Evolutionary conservation across 1,284 basidiomycete genomes (phyloP).

Genomic region (Ganoderma lucidum): DNA sequence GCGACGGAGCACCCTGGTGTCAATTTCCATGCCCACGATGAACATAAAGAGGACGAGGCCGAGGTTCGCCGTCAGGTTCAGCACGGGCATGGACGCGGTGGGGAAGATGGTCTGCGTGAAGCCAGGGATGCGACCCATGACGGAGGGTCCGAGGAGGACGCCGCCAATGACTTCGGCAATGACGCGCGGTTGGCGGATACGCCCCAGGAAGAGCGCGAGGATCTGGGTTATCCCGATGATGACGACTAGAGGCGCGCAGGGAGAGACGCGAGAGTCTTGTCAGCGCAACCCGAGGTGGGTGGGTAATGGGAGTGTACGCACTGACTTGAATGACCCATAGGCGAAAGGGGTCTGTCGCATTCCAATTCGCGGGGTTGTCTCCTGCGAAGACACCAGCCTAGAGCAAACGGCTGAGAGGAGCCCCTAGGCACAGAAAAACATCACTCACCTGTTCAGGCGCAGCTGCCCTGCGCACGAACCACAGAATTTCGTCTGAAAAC

Average conservation of each 20-base stretch:
- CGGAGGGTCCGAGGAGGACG: conserved; percentile 58
- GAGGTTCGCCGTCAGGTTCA: conserved; percentile 86
- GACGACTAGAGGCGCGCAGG: conserved; percentile 11
- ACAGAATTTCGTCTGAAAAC: conserved; percentile 22
- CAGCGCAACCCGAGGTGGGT: not conserved
- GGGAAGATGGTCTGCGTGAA: conserved; percentile 85
- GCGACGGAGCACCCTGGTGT: conserved; percentile 54
- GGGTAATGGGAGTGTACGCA: conserved; percentile 39
- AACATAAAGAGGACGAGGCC: conserved; percentile 93
- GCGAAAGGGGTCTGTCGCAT: conserved; percentile 70
- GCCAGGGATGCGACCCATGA: conserved; percentile 78
- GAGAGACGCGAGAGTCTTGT: no score
- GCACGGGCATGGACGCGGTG: conserved; percentile 67
- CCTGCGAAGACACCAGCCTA: conserved; percentile 65
- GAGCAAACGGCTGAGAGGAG: not conserved
- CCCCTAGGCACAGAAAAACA: not conserved
- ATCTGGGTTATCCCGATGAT: conserved; percentile 65
- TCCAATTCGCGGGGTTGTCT: conserved; percentile 70
- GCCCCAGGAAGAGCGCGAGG: conserved; percentile 66
- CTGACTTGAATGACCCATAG: conserved; percentile 87
- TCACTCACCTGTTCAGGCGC: conserved; percentile 28
- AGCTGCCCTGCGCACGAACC: conserved; percentile 17
- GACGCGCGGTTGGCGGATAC: conserved; percentile 84
- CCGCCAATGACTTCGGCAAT: conserved; percentile 91
- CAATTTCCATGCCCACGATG: conserved; percentile 82